Evolutionary conservation across 768 basidiomycete genomes (phyloP).

Genomic region (Phylloporus arenicola): DNA sequence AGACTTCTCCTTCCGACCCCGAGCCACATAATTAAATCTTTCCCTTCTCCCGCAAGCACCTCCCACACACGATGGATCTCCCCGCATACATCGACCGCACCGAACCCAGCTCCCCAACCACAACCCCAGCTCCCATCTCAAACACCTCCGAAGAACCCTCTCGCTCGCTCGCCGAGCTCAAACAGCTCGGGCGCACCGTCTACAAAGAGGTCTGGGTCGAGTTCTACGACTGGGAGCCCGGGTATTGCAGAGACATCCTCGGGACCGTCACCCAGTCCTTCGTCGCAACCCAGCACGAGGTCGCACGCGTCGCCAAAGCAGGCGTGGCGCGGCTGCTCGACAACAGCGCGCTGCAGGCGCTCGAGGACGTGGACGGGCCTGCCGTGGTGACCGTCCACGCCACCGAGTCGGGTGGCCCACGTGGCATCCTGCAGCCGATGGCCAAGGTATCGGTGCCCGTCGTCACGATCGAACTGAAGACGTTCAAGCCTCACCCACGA

Average conservation of each 20-base stretch:
- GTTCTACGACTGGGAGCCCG: conserved; percentile 44
- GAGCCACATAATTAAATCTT: not conserved
- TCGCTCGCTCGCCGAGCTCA: conserved; percentile 9
- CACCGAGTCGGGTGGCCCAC: not conserved
- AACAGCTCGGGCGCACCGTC: conserved; percentile 23
- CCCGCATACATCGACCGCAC: conserved; percentile 19
- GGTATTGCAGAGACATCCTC: conserved; percentile 25
- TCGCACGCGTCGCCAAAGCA: conserved; percentile 11
- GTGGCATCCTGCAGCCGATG: not conserved
- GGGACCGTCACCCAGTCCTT: conserved; percentile 8
- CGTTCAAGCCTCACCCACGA: conserved; percentile 18
- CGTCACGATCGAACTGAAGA: conserved; percentile 10
- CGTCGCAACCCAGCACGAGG: conserved; percentile 6
- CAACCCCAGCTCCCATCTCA: not conserved
- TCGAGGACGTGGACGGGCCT: not conserved
- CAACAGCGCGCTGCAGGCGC: not conserved
- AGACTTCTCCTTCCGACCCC: not conserved
- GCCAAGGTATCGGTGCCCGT: conserved; percentile 11
- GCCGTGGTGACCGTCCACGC: not conserved
- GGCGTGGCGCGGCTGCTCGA: conserved; percentile 5
- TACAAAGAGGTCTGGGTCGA: conserved; percentile 39
- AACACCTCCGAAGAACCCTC: not conserved
- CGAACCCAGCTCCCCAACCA: conserved; percentile 16
- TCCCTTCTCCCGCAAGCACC: not conserved
- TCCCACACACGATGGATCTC: conserved; percentile 11